A percentile compares a stretch with the other conserved stretches of the same genome.
Conservation (phyloP, 2,329 filamentous ascomycete species). For the Ceratocystis eucalypticola region DNA sequence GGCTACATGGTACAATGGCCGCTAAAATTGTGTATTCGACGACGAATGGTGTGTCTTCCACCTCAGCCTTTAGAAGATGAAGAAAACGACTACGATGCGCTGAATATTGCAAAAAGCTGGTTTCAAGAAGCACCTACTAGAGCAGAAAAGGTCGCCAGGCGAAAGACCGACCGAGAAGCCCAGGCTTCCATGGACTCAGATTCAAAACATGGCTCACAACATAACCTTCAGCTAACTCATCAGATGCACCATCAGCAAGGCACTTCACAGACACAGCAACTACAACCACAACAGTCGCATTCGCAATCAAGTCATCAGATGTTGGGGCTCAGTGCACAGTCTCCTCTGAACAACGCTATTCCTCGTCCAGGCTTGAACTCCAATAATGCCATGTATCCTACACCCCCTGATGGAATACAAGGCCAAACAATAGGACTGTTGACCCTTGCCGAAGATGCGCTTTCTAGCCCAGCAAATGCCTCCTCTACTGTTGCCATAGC, state of each 20-base stretch:
- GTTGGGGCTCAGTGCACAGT: constrained; percentile 36
- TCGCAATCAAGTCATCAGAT: constrained; percentile 23
- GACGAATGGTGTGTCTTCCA: constrained; percentile 31
- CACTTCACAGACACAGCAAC: not conserved
- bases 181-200: constrained; percentile 18
- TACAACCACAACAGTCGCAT: not conserved
- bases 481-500: not conserved
- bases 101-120: constrained; percentile 38
- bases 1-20: constrained; percentile 40
- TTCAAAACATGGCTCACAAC: not conserved
- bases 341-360: constrained; percentile 33
- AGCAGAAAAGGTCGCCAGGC: constrained; percentile 35
- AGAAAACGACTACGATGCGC: constrained; percentile 36
- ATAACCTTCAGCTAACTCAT: not conserved
- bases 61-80: constrained; percentile 27
- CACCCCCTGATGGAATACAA: constrained; percentile 54
- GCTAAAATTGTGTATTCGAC: constrained; percentile 39
- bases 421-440: constrained; percentile 23
- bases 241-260: constrained; percentile 3
- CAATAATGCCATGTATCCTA: constrained; percentile 51
- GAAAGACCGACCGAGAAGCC: constrained; percentile 38
- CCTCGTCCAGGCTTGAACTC: constrained; percentile 35
- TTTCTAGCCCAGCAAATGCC: constrained; percentile 35
- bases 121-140: constrained; percentile 33
- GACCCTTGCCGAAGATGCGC: constrained; percentile 40